Conservation (phyloP, 164 flowering plant genomes). For the Sextonia rubra region DNA sequence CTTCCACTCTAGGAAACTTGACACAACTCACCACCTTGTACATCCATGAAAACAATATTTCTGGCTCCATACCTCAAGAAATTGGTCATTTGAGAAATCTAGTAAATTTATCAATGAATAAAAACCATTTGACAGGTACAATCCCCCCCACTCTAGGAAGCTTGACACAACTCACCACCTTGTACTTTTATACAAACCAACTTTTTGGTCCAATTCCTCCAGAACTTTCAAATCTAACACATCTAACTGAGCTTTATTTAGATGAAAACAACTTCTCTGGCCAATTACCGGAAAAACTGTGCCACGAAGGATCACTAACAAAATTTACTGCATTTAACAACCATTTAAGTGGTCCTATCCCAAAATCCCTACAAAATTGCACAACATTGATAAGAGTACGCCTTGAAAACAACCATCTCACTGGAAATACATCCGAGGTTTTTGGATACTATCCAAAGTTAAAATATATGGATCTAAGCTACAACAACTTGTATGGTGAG, state of each 20-base stretch:
- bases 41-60: no score
- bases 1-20: no score
- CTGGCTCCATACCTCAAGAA: no score
- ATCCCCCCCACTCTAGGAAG: constrained; percentile 25
- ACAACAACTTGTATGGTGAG: neutral
- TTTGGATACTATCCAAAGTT: constrained; percentile 3
- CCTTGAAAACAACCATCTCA: constrained; percentile 14
- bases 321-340: neutral
- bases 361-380: constrained; percentile 19
- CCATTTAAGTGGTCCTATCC: constrained; percentile 10
- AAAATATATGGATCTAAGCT: neutral
- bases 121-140: no score
- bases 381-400: constrained; percentile 19
- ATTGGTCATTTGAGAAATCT: no score
- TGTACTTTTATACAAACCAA: constrained; percentile 6
- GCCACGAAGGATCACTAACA: neutral
- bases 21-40: no score
- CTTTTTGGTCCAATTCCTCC: neutral
- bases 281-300: constrained; percentile 2
- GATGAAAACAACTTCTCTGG: constrained; percentile 21
- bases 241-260: neutral
- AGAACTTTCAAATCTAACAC: neutral
- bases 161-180: constrained; percentile 16
- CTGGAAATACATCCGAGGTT: constrained; percentile 14
- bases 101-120: no score